These are phyloP conservation scores for Debaryomycetaceae sp. DNA, from an alignment of 1,139 yeast genomes.

Conservation along the genomic window DNA sequence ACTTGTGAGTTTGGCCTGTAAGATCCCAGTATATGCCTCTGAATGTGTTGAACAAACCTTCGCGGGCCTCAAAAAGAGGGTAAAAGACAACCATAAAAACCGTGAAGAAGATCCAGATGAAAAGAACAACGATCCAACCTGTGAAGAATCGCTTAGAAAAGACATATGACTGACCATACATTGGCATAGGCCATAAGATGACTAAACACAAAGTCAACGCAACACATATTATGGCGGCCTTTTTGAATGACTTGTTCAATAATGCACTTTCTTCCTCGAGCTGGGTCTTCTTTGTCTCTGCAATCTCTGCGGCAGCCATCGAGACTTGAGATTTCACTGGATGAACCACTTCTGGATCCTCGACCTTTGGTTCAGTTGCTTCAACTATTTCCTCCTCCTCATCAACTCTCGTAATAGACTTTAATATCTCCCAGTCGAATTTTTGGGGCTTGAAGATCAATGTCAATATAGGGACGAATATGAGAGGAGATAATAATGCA, in stretches of 20 bases:
- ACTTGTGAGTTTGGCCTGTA: constrained; percentile 68
- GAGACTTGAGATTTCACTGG: constrained; percentile 38
- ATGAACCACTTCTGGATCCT: constrained; percentile 34
- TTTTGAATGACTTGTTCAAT: constrained; percentile 49
- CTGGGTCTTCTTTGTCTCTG: constrained; percentile 28
- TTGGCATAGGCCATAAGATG: constrained; percentile 84
- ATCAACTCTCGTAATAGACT: constrained; percentile 57
- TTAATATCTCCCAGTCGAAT: constrained; percentile 67
- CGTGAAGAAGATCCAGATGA: constrained; percentile 66
- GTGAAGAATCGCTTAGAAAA: constrained; percentile 72
- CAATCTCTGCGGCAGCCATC: constrained; percentile 43
- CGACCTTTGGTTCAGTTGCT: constrained; percentile 17
- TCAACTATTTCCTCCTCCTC: constrained; percentile 59
- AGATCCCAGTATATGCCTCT: constrained; percentile 85
- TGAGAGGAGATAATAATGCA: constrained; percentile 70
- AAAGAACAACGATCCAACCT: constrained; percentile 77
- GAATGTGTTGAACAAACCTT: constrained; percentile 55
- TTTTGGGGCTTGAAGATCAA: constrained; percentile 61
- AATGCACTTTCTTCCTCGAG: constrained; percentile 42
- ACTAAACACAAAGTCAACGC: constrained; percentile 57
- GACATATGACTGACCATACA: constrained; percentile 73
- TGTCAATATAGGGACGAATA: constrained; percentile 67
- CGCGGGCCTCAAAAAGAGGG: constrained; percentile 68
- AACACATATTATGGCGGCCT: constrained; percentile 53
- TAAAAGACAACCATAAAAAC: constrained; percentile 54